Base-by-base conservation (phyloP, 106 monocot genomes). In the Acorus gramineus region DNA sequence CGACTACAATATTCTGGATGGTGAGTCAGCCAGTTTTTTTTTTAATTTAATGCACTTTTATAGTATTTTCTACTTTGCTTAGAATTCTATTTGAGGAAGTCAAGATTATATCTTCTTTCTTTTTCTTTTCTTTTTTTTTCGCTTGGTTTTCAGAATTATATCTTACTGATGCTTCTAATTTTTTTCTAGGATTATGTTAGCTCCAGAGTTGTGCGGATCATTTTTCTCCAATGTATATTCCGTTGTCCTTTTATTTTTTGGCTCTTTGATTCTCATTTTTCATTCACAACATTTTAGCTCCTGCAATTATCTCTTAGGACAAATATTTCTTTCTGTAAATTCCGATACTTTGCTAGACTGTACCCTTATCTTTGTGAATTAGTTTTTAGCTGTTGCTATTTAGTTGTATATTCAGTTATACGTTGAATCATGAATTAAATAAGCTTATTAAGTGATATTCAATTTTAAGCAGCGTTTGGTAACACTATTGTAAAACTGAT, bases 171-270 rank as follows among this genome's bases (percentile, higher is more conserved):
- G 28, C 28, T 28, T 28, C 45, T 53, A 11, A 48, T 10, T 11
- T 13, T 52, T 57, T 44, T 60, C 28, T 80, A 93, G 93, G 93
- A 93, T 78, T 93, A 93, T 81, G 93, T 93, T 76, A 62, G 93
- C 93, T 59, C 93, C 93, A 13, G 93, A 93, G 72, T 60, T 93
- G 42, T 93, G 93, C 68, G 93, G 93, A 60, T 93, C 93, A 69
- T 93, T 93, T 71, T 93, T 85, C 65, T 93, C 93, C 12, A 93
- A 89, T 83, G 93, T 93, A 76, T 46, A 58, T 7, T 28, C 28
- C 28, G 1, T 28, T 28, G 28, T 28, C 28, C 28, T 28, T 53
- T 45, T 62, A 9, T 13, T 3, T 54, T 7, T 58, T 58, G 28
- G 59, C 11, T 47, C 46, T 51, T 59, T 47, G 53, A 54, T 54